These are phyloP conservation scores for Metarhizium brunneum DNA, from an alignment of 2,329 filamentous ascomycete genomes.

Conservation along the genomic window DNA sequence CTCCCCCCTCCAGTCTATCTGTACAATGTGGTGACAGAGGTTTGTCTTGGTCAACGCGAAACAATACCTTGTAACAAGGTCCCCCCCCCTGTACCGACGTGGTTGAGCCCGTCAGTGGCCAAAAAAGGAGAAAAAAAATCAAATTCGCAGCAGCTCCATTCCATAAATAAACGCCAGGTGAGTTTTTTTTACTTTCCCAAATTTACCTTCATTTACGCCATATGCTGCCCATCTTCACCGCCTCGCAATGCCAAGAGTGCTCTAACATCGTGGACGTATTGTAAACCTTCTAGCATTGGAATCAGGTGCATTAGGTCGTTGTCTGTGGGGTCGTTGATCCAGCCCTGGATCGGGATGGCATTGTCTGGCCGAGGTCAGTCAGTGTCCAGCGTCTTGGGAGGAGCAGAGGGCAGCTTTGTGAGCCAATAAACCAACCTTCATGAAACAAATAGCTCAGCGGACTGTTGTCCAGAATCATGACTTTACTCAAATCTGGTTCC, in stretches of 20 bases:
- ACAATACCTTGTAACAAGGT: neutral
- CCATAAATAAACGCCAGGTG: conserved; percentile 6
- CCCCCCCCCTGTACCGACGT: neutral
- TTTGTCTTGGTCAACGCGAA: neutral
- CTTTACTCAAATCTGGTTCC: conserved; percentile 92
- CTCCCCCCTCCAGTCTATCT: neutral
- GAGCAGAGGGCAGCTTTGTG: neutral
- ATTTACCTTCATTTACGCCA: conserved; percentile 23
- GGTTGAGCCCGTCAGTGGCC: conserved; percentile 8
- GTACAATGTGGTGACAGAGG: neutral
- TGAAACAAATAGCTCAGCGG: conserved; percentile 98
- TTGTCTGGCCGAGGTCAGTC: conserved; percentile 57
- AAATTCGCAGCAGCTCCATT: neutral
- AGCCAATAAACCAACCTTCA: conserved; percentile 57
- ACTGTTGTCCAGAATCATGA: conserved; percentile 98
- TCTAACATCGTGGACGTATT: conserved; percentile 93
- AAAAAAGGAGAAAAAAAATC: neutral
- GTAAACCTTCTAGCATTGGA: conserved; percentile 83
- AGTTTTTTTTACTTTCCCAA: neutral
- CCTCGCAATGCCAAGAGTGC: conserved; percentile 81
- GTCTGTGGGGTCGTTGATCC: conserved; percentile 98
- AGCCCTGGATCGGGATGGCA: conserved; percentile 96
- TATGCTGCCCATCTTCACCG: conserved; percentile 65
- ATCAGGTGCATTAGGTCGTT: conserved; percentile 89
- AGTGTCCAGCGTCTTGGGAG: neutral